Evolutionary conservation across 768 basidiomycete species (phyloP).

Genomic region (Sistotremastrum niveocremeum): DNA sequence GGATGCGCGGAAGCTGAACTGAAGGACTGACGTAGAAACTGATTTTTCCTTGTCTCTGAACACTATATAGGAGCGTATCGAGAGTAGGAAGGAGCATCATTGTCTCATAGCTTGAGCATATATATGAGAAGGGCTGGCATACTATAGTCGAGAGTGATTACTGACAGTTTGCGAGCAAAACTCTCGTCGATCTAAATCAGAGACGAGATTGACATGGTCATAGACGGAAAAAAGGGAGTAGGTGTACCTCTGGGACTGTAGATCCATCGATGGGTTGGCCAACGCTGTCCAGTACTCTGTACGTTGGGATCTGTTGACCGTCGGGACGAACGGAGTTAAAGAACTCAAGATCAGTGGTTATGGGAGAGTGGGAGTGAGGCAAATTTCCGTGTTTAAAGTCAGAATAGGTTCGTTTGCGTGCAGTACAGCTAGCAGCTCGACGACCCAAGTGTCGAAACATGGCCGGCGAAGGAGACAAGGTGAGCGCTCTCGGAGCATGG

Average conservation of each 20-base stretch:
- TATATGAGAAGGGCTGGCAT: neutral
- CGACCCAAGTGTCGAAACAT: too few species aligned
- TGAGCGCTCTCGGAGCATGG: too few species aligned
- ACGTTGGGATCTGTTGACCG: constrained; percentile 65
- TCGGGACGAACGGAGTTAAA: constrained; percentile 63
- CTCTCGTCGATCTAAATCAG: constrained; percentile 48
- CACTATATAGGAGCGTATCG: constrained; percentile 82
- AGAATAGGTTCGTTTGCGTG: too few species aligned
- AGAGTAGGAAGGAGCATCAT: constrained; percentile 73
- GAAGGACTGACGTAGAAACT: constrained; percentile 62
- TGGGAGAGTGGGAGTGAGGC: constrained; percentile 39
- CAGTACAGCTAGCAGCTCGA: too few species aligned
- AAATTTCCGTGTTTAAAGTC: constrained; percentile 17
- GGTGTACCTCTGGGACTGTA: constrained; percentile 55
- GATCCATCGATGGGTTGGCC: constrained; percentile 65
- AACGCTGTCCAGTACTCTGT: constrained; percentile 69
- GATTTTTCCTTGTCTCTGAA: constrained; percentile 88
- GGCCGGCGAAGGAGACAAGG: too few species aligned
- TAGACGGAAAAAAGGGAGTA: neutral
- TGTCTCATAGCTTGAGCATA: constrained; percentile 44
- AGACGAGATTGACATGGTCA: neutral
- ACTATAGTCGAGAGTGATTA: neutral
- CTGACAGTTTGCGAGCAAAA: constrained; percentile 50
- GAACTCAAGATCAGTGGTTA: constrained; percentile 59
- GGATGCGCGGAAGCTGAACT: neutral